These are phyloP conservation scores for Zygoascus bituminiphila DNA, from an alignment of 805 yeast genomes.

Conservation along the genomic window DNA sequence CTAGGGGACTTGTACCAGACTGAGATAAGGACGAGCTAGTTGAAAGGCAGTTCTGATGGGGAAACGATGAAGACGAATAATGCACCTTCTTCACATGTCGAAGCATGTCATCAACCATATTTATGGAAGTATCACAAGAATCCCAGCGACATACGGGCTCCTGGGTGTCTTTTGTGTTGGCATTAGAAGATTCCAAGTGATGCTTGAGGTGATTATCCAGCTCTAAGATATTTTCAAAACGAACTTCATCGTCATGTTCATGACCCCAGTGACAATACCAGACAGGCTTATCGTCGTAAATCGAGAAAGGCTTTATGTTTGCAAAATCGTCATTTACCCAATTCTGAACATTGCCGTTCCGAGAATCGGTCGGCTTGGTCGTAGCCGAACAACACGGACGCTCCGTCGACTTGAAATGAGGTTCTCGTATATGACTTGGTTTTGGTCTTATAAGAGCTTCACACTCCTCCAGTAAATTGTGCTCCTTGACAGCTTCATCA, in stretches of 20 bases:
- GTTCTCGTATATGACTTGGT: neutral
- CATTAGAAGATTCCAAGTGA: neutral
- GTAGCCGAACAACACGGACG: neutral
- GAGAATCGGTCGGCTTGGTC: neutral
- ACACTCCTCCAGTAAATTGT: neutral
- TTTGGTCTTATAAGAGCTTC: neutral
- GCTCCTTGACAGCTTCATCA: conserved; percentile 1
- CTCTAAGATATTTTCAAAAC: conserved; percentile 22
- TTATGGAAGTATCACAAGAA: conserved; percentile 28
- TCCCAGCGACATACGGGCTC: conserved; percentile 33
- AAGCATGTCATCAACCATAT: conserved; percentile 23
- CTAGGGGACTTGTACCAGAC: neutral
- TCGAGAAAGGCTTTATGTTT: neutral
- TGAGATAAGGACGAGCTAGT: neutral
- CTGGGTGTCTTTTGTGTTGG: conserved; percentile 9
- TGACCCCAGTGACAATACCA: conserved; percentile 32
- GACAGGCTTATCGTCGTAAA: conserved; percentile 1
- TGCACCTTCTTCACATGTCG: conserved; percentile 22
- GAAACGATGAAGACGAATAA: conserved; percentile 9
- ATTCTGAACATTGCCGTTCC: neutral
- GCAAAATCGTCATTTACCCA: neutral
- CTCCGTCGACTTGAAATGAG: neutral
- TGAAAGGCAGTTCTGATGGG: conserved; percentile 9
- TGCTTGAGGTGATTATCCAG: conserved; percentile 17
- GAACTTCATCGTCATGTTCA: conserved; percentile 25